Evolutionary conservation across 148 eudicot species (phyloP).

Genomic region (Vaccinium macrocarpon): DNA sequence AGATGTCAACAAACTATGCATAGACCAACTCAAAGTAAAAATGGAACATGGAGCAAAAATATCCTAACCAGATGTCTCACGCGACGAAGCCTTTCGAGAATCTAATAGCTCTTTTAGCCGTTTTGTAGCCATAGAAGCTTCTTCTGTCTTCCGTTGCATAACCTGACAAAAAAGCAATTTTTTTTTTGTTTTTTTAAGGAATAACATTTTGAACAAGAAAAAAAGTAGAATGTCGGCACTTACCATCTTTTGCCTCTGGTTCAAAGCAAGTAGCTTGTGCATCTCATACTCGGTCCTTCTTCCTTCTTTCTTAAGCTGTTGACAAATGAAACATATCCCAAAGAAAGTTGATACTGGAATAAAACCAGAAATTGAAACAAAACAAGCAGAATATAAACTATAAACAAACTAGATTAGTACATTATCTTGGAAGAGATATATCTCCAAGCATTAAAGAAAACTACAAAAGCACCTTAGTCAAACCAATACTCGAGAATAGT

Average conservation of each 20-base stretch:
- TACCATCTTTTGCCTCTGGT: conserved; percentile 98
- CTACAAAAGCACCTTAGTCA: background rate
- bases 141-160: conserved; percentile 93
- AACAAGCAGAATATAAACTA: background rate
- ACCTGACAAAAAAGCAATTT: conserved; percentile 45
- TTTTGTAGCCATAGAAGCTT: conserved; percentile 89
- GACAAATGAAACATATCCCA: conserved; percentile 12
- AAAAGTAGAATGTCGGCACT: background rate
- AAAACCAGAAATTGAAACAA: background rate
- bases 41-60: background rate
- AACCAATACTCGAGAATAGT: background rate
- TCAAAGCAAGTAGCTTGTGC: conserved; percentile 90
- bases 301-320: conserved; percentile 96
- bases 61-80: conserved; percentile 54
- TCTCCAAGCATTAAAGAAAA: conserved; percentile 9
- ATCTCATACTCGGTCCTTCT: conserved; percentile 98
- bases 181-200: background rate
- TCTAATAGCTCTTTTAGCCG: conserved; percentile 87
- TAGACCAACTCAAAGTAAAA: background rate
- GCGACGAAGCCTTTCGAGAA: conserved; percentile 74
- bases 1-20: conserved; percentile 2
- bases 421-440: background rate
- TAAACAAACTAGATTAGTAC: background rate
- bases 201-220: background rate
- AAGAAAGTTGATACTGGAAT: background rate